A percentile compares a stretch with the other conserved stretches of the same genome.
These are phyloP conservation scores for Perkinsus olseni DNA, from an alignment of 169 alveolate genomes.

Conservation along the genomic window DNA sequence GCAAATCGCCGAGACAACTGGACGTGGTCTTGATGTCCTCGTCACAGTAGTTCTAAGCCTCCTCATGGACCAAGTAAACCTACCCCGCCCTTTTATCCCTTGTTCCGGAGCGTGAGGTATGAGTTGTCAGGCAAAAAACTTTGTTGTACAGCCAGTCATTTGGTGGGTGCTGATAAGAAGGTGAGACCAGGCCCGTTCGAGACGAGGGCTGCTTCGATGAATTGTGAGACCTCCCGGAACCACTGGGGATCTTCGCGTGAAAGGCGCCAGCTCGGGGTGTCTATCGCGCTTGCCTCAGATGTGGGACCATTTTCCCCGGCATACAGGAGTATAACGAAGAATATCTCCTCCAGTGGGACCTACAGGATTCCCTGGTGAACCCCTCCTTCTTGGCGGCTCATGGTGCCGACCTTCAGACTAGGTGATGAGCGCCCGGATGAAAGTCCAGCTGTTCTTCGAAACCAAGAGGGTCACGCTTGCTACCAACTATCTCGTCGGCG, in stretches of 20 bases:
- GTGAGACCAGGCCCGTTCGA: neutral
- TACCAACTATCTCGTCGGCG: neutral
- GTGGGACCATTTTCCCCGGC: constrained; percentile 2
- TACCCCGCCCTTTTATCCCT: neutral
- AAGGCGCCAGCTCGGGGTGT: no score
- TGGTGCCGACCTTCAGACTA: neutral
- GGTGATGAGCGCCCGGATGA: neutral
- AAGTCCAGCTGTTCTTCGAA: neutral
- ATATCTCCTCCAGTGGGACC: constrained; percentile 10
- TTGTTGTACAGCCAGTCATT: neutral
- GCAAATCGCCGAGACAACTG: neutral
- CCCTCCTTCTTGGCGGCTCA: neutral
- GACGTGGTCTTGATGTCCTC: neutral
- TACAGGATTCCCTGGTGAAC: constrained; percentile 1
- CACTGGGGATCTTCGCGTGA: no score
- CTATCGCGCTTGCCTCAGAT: neutral
- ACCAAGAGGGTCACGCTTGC: neutral
- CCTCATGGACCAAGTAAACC: neutral
- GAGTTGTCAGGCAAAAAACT: neutral
- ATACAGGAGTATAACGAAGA: constrained; percentile 11
- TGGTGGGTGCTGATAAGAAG: neutral
- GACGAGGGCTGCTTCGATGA: neutral
- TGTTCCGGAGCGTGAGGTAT: neutral
- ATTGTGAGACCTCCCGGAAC: no score
- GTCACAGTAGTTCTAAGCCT: neutral